Conservation (phyloP, 805 yeast species). For the Candida dajiaensis region DNA sequence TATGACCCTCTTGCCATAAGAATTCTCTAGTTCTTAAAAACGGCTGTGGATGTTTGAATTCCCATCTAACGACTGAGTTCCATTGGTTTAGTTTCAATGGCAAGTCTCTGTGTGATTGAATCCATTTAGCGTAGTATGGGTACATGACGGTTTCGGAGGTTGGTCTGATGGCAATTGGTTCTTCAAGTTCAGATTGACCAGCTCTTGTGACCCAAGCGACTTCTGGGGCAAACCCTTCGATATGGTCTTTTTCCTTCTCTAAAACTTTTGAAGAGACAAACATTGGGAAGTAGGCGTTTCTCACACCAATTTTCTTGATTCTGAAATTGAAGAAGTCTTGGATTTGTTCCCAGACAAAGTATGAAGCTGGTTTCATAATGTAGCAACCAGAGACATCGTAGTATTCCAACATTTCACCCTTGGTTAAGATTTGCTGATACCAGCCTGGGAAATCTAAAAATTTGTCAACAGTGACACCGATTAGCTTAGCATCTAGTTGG, state of each 20-base stretch:
- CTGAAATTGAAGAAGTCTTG: conserved; percentile 78
- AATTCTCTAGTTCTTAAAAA: conserved; percentile 98
- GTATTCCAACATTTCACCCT: conserved; percentile 98
- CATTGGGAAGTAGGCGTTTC: conserved; percentile 97
- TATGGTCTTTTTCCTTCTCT: conserved; percentile 96
- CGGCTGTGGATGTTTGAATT: conserved; percentile 99
- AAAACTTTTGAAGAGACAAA: conserved; percentile 88
- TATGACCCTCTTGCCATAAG: conserved; percentile 99
- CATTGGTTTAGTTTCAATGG: conserved; percentile 97
- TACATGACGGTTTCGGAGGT: conserved; percentile 99
- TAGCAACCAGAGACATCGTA: conserved; percentile 99
- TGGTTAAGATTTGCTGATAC: conserved; percentile 94
- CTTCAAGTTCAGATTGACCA: conserved; percentile 89
- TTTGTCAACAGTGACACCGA: conserved; percentile 95
- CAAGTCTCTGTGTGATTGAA: conserved; percentile 95
- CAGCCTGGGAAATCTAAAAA: conserved; percentile 89
- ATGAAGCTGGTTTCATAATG: conserved; percentile 94
- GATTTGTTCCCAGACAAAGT: conserved; percentile 89
- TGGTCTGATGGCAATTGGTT: conserved; percentile 98
- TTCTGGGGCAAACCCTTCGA: conserved; percentile 99
- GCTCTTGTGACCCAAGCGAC: conserved; percentile 99
- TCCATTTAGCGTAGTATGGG: conserved; percentile 99
- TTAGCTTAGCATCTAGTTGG: conserved; percentile 76
- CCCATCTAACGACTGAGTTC: conserved; percentile 99
- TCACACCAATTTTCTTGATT: conserved; percentile 86